Evolutionary conservation across 345 rosid genomes (phyloP), one percentile per base, ranked within the genome.

Genomic region (Gynandropsis gynandra): DNA sequence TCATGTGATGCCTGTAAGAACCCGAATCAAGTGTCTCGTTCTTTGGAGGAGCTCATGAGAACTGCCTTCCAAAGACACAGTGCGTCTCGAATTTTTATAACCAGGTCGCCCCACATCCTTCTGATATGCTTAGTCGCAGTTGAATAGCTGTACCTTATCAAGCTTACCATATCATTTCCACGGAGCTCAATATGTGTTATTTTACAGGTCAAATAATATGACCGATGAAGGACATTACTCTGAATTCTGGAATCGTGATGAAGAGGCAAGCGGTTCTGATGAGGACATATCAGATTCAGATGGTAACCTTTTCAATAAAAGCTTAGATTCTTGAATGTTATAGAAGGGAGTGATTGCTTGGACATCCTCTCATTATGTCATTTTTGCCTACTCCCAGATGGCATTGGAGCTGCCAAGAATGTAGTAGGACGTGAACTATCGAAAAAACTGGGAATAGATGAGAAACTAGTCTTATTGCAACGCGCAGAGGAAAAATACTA

Each of bases 251-350:
- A 82, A 85, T 53, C 88, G 75, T 58, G 79, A 74, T 16, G 89
- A 82, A 56, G 96, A 79, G 75, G 88, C 66, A 7, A 85, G 78
- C 52, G 58, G 61, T 66, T 85, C 95, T 2, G 93, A 87, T 63
- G 98, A 90, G 64, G 95, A 87, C 61, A 87, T 92, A 47, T 87
- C 95, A 42, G 95, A 85, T 72, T 74, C 79, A 33, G 95, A 92
- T 59, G 93, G 95, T 80, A 68, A 57, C 43, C 44, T 52, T 44
- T 49, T 57, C 65, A 16, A 16, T 44, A n/a, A n/a, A n/a, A 48
- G 2, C 4, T n/a, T 50, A 54, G 47, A 46, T 18, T 31, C 14
- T 36, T 36, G 56, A 54, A 7, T 16, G 47, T 0, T 49, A 42
- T n/a, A 5, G 4, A 9, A 50, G 18, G 32, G 39, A 17, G 51